These are phyloP conservation scores for Ceratocystis diversiconidia DNA, from an alignment of 2,329 filamentous ascomycete genomes.

Conservation along the genomic window DNA sequence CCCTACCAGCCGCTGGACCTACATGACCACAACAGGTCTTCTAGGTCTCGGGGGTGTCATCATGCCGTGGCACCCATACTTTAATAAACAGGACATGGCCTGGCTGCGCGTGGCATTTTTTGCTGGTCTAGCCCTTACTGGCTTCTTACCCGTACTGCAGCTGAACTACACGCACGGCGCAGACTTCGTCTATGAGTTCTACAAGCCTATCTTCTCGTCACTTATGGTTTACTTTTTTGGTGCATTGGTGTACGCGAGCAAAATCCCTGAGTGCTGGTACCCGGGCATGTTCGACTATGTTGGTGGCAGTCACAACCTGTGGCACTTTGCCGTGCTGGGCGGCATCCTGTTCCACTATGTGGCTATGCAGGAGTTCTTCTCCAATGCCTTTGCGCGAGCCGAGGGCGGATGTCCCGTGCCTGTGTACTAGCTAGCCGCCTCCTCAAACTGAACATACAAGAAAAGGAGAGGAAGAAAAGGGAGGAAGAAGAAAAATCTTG, in stretches of 20 bases:
- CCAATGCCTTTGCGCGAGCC: conserved; percentile 57
- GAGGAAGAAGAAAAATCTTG: conserved; percentile 1
- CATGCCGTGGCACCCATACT: conserved; percentile 87
- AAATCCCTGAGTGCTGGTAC: conserved; percentile 83
- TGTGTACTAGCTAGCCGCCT: conserved; percentile 25
- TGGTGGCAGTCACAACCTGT: conserved; percentile 91
- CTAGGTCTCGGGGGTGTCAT: conserved; percentile 80
- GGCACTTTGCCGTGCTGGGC: conserved; percentile 87
- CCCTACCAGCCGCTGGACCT: conserved; percentile 68
- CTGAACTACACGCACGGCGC: conserved; percentile 62
- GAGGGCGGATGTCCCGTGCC: conserved; percentile 42
- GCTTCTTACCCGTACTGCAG: conserved; percentile 78
- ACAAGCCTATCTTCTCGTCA: conserved; percentile 73
- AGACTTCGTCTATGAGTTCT: conserved; percentile 78
- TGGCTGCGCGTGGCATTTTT: conserved; percentile 91
- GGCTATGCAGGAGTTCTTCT: conserved; percentile 92
- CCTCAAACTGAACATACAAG: background rate
- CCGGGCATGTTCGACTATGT: conserved; percentile 92
- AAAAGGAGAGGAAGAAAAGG: background rate
- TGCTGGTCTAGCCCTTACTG: conserved; percentile 70
- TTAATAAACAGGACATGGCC: conserved; percentile 84
- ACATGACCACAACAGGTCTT: conserved; percentile 66
- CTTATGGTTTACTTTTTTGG: conserved; percentile 74
- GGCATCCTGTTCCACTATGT: conserved; percentile 95
- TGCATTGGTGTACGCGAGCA: conserved; percentile 76